Evolutionary conservation across 139 green algal species (phyloP).

Genomic region (Auxenochlorella protothecoides): DNA sequence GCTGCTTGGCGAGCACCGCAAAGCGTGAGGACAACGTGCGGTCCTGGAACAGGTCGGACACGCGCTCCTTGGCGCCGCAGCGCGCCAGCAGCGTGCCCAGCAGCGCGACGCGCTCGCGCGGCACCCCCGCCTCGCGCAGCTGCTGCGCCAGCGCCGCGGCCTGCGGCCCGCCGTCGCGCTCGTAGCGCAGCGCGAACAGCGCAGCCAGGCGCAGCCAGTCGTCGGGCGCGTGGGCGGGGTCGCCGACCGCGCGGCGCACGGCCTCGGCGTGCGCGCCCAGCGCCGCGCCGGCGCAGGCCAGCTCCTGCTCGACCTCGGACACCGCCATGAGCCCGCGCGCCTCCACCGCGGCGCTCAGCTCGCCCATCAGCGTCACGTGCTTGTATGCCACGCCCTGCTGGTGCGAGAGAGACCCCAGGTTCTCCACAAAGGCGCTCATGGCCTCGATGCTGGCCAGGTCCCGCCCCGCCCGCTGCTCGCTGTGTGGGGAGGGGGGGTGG

Average conservation of each 20-base stretch:
- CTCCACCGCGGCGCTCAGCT: constrained; percentile 52
- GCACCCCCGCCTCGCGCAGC: constrained; percentile 21
- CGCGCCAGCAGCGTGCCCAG: constrained; percentile 41
- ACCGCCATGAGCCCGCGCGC: constrained; percentile 60
- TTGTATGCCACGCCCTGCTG: constrained; percentile 61
- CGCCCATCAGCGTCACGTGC: constrained; percentile 78
- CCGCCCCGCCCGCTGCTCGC: too few species aligned
- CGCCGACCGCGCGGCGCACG: constrained; percentile 9
- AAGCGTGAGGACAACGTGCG: constrained; percentile 43
- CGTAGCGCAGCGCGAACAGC: constrained; percentile 85
- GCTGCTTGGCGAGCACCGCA: constrained; percentile 51
- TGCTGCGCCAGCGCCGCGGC: constrained; percentile 18
- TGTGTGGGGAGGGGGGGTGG: too few species aligned
- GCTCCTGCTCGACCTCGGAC: constrained; percentile 75
- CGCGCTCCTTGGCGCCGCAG: constrained; percentile 33
- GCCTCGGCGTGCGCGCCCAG: constrained; percentile 17
- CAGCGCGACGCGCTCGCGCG: constrained; percentile 5
- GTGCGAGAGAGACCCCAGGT: constrained; percentile 58
- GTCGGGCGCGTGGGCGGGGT: neutral
- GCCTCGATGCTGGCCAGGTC: constrained; percentile 50
- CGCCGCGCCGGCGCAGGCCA: constrained; percentile 50
- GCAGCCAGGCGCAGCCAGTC: constrained; percentile 61
- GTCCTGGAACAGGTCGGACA: constrained; percentile 79
- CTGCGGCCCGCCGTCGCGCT: constrained; percentile 56
- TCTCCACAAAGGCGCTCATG: constrained; percentile 80